Percentiles rank a stretch among this genome's conserved stretches.
Conservation (phyloP, 108 stramenopile species). For the Cylindrotheca closterium region DNA sequence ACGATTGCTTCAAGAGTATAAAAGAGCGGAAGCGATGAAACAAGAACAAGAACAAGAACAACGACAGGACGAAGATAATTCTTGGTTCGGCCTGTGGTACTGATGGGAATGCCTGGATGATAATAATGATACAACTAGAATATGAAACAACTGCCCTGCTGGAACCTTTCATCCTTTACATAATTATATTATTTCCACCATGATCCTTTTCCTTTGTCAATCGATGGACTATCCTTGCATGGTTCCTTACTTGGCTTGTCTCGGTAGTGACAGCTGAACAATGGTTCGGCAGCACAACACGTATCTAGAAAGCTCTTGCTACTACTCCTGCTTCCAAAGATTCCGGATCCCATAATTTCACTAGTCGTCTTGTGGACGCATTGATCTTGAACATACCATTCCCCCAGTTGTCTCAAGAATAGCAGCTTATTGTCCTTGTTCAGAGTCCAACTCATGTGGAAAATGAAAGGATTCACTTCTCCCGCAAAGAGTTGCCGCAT, state of each 20-base stretch:
- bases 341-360: neutral
- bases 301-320: neutral
- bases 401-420: conserved; percentile 75
- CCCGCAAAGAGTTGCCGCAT: conserved; percentile 30
- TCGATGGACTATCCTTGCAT: conserved; percentile 61
- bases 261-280: conserved; percentile 67
- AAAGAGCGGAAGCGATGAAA: too few relatives aligned
- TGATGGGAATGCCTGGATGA: too few relatives aligned
- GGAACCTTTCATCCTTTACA: too few relatives aligned
- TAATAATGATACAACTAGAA: too few relatives aligned
- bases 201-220: conserved; percentile 41
- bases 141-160: too few relatives aligned
- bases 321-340: neutral
- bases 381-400: conserved; percentile 59
- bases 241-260: conserved; percentile 82
- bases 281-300: conserved; percentile 66
- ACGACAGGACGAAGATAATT: too few relatives aligned
- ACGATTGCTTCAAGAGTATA: too few relatives aligned
- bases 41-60: too few relatives aligned
- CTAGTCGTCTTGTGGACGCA: conserved; percentile 30
- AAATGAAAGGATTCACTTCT: conserved; percentile 25
- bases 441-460: conserved; percentile 57
- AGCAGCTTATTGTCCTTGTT: conserved; percentile 78
- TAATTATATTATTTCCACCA: conserved; percentile 44
- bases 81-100: too few relatives aligned